Evolutionary conservation across 192 early-diverging fungal genomes (phyloP).

Genomic region (Funneliformis geosporum): DNA sequence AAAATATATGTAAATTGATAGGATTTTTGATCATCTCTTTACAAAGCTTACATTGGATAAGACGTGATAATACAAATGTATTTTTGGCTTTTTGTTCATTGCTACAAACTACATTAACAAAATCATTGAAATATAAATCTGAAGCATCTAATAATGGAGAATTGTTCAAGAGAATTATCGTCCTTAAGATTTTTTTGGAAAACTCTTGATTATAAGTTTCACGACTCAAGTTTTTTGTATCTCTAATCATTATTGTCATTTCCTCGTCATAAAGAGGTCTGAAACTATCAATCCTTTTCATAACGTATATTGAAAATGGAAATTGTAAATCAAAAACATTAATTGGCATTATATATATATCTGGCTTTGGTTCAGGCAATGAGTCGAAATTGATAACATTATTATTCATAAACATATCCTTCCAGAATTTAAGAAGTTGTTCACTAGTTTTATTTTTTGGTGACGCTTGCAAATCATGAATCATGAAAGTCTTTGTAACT

Average conservation of each 20-base stretch:
- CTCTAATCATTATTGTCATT: neutral
- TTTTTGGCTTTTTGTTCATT: neutral
- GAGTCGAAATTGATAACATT: neutral
- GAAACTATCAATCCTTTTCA: slow-evolving; percentile 19
- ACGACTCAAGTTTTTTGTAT: slow-evolving; percentile 18
- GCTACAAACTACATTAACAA: neutral
- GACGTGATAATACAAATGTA: neutral
- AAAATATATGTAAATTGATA: slow-evolving; percentile 15
- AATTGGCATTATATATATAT: neutral
- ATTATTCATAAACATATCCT: slow-evolving; percentile 14
- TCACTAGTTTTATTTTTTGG: too few relatives aligned
- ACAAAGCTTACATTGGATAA: neutral
- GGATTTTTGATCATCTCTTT: slow-evolving; percentile 21
- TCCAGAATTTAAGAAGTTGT: slow-evolving; percentile 13
- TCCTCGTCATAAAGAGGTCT: slow-evolving; percentile 20
- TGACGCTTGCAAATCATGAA: neutral
- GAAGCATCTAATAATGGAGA: neutral
- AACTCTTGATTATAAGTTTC: neutral
- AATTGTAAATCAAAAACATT: neutral
- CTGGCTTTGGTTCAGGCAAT: slow-evolving; percentile 13
- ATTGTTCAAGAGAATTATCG: neutral
- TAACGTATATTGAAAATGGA: slow-evolving; percentile 28
- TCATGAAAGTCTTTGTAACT: slow-evolving; percentile 1
- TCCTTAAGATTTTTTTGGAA: neutral
- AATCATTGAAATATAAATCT: slow-evolving; percentile 31